Base-by-base conservation (phyloP, 345 rosid genomes). In the Citrus sp. region DNA sequence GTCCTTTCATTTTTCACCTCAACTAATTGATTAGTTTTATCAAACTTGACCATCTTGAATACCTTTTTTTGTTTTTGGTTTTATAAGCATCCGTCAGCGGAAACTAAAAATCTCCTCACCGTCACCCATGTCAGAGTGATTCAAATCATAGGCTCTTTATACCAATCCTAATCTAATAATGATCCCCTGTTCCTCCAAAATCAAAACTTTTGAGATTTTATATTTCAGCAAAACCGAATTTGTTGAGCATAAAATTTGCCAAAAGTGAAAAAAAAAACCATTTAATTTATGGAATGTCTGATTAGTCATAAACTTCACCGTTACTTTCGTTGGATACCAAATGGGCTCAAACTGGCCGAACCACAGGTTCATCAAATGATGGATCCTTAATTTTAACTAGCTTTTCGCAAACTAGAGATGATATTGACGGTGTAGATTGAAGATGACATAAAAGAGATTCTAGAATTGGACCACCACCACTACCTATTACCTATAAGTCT, bases 391-490 rank as follows among this genome's bases (percentile, higher is more conserved):
- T 22, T 42, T 34, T 8, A 5, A 4, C 16, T 7, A 35, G 13
- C 35, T 3, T n/a, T 22, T 8, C 7, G 18, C 21, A 27, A 21
- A 34, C 66, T 28, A 60, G 28, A 19, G 74, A 21, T 10, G 64
- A 32, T 21, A 35, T 4, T 4, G 12, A 62, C 72, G 28, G 40
- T 60, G 60, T 21, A 27, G 21, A 40, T 24, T 7, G 69, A 70
- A 67, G 72, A 75, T 27, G 34, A 38, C 28, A 71, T n/a, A 21
- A 54, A 66, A 42, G 74, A n/a, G 59, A 37, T 76, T 81, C 74
- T 51, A 77, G 78, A 73, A 79, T 51, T 79, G 85, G 79, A 77
- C 79, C 79, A 73, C 81, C 81, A 79, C 75, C 18, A 40, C 59
- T 5, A 59, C 22, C 35, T 24, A 42, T 56, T 54, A 35, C 76